Percentiles rank a stretch among this genome's conserved stretches.
phyloP scores from a whole-genome alignment of 2,329 filamentous ascomycete genomes.

The Clonostachys chloroleuca region DNA sequence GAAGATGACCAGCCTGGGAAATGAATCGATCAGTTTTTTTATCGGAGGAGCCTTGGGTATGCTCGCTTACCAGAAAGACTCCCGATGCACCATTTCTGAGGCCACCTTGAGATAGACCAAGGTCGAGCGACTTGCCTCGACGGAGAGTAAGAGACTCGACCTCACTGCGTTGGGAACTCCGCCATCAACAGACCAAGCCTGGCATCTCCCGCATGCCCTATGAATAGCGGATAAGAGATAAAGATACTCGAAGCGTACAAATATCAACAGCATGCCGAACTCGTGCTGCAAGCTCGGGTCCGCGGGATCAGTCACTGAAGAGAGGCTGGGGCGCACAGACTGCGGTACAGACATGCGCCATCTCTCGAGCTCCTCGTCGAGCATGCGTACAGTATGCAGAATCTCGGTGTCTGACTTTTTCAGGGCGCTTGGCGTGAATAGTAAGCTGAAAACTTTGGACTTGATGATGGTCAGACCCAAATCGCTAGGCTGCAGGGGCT shows the following conservation, averaged over 20 bases:
- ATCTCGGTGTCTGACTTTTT: constrained; percentile 50
- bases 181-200: neutral
- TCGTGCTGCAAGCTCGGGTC: too few species aligned
- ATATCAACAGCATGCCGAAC: too few species aligned
- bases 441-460: constrained; percentile 36
- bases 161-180: constrained; percentile 20
- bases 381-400: constrained; percentile 46
- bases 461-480: constrained; percentile 46
- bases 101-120: constrained; percentile 40
- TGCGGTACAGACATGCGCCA: constrained; percentile 46
- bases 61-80: constrained; percentile 44
- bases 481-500: constrained; percentile 17
- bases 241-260: too few species aligned
- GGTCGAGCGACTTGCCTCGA: constrained; percentile 52
- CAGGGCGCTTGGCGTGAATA: constrained; percentile 43
- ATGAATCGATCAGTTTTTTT: too few species aligned
- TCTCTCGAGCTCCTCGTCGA: constrained; percentile 50
- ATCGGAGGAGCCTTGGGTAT: neutral
- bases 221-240: too few species aligned
- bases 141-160: constrained; percentile 46
- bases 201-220: constrained; percentile 45
- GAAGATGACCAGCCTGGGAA: constrained; percentile 45
- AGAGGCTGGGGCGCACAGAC: too few species aligned
- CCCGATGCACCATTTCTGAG: constrained; percentile 32
- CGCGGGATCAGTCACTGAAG: too few species aligned